Percentiles rank a stretch among this genome's conserved stretches.
Evolutionary conservation across 176 grass and related monocot species (phyloP).

Genomic region (Rhipidocladum racemiflorum): DNA sequence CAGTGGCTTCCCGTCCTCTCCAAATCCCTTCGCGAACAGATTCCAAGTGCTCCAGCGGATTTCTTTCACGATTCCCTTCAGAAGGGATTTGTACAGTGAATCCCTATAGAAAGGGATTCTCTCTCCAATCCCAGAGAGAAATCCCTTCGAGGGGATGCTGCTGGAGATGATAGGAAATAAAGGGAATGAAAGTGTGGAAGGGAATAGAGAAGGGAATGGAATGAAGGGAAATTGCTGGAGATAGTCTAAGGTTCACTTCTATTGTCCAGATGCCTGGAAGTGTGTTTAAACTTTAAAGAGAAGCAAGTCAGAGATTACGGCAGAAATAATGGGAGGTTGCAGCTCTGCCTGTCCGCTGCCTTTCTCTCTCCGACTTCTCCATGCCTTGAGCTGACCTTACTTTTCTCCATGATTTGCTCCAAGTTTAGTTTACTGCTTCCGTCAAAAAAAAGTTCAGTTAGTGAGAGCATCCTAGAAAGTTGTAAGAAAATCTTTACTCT

Average conservation of each 20-base stretch:
- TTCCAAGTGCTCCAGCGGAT: no score
- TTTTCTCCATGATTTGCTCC: constrained; percentile 41
- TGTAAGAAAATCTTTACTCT: background rate
- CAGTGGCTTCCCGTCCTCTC: no score
- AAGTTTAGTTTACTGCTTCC: background rate
- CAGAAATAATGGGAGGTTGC: constrained; percentile 25
- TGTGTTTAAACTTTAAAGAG: background rate
- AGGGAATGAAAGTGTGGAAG: no score
- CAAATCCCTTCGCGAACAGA: no score
- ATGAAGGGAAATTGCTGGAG: no score
- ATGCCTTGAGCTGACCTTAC: constrained; percentile 11
- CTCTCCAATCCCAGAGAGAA: no score
- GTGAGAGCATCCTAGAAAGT: background rate
- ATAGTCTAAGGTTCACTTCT: background rate
- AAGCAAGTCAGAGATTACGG: constrained; percentile 21
- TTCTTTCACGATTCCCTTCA: no score
- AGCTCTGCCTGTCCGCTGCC: background rate
- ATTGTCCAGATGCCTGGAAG: background rate
- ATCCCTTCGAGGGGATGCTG: no score
- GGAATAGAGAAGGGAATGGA: no score
- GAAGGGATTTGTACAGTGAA: no score
- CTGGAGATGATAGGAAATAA: no score
- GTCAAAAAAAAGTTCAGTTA: background rate
- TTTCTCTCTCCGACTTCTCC: background rate
- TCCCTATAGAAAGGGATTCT: no score